These are phyloP conservation scores for Phaseolus lunatus DNA, from an alignment of 306 rosid species.

Conservation along the genomic window DNA sequence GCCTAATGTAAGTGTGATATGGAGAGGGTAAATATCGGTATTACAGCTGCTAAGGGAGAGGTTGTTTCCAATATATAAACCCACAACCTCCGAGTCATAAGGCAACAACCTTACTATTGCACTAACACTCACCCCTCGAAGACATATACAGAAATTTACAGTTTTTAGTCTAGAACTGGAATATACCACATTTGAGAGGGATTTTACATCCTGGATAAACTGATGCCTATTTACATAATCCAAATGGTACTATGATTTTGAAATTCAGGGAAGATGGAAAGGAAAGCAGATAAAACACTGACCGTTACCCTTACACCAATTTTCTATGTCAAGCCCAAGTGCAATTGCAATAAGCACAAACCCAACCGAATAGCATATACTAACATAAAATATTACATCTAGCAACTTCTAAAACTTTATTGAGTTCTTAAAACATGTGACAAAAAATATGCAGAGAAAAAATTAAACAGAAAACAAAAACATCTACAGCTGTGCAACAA, in stretches of 20 bases:
- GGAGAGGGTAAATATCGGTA: background rate
- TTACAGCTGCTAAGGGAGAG: background rate
- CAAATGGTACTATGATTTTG: background rate
- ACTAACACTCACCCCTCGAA: background rate
- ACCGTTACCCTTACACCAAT: background rate
- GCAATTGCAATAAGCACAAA: background rate
- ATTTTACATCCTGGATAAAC: constrained; percentile 1
- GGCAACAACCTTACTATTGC: background rate
- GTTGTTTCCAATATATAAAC: background rate
- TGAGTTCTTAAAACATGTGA: constrained; percentile 6
- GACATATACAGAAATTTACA: constrained; percentile 1
- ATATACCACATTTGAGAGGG: background rate
- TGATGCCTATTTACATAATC: background rate
- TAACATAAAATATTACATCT: constrained; percentile 1
- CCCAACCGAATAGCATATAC: background rate
- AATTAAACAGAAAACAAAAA: background rate
- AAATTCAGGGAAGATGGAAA: constrained; percentile 20
- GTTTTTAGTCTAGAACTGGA: background rate
- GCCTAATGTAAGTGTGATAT: background rate
- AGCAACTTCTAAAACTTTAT: constrained; percentile 12
- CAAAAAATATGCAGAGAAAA: background rate
- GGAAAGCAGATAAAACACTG: background rate
- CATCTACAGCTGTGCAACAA: constrained; percentile 17
- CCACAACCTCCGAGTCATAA: background rate
- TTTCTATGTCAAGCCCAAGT: background rate